Evolutionary conservation across 768 basidiomycete species (phyloP).

Genomic region (Naganishia onofrii): DNA sequence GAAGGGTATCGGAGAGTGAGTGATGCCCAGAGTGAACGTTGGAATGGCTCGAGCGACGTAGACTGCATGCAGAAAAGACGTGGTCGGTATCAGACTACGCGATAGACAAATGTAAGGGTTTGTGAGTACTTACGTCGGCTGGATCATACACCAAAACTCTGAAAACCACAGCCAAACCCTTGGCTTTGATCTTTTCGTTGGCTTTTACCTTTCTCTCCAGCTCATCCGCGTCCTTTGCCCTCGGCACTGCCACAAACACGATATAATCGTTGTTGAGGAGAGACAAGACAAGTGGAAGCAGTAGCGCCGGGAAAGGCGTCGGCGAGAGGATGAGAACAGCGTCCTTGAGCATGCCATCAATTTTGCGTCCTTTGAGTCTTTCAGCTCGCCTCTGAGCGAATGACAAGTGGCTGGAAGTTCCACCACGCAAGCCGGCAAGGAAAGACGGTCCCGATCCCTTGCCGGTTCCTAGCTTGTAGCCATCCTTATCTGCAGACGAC

Average conservation of each 20-base stretch:
- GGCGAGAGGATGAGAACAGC: conserved; percentile 41
- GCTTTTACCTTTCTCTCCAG: conserved; percentile 40
- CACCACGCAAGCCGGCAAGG: conserved; percentile 15
- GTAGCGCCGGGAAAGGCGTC: conserved; percentile 42
- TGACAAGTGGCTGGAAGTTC: conserved; percentile 4
- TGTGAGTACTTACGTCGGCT: conserved; percentile 43
- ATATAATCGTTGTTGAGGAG: conserved; percentile 46
- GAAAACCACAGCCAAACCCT: conserved; percentile 37
- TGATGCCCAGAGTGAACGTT: conserved; percentile 47
- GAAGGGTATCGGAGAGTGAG: conserved; percentile 47
- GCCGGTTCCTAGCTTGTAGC: conserved; percentile 6
- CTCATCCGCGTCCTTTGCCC: conserved; percentile 45
- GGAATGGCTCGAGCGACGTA: conserved; percentile 48
- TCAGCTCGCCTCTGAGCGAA: conserved; percentile 7
- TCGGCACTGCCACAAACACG: conserved; percentile 47
- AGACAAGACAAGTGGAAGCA: conserved; percentile 39
- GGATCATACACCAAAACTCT: conserved; percentile 48
- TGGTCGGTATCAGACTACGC: conserved; percentile 23
- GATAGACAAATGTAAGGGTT: too few relatives aligned
- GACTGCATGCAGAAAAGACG: conserved; percentile 32
- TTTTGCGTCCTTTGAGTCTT: conserved; percentile 1
- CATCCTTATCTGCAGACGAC: neutral
- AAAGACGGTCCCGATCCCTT: conserved; percentile 7
- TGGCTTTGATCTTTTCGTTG: conserved; percentile 19
- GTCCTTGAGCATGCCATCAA: conserved; percentile 24